These are phyloP conservation scores for Tagetes patula DNA, from an alignment of 129 eudicot species.

Conservation along the genomic window DNA sequence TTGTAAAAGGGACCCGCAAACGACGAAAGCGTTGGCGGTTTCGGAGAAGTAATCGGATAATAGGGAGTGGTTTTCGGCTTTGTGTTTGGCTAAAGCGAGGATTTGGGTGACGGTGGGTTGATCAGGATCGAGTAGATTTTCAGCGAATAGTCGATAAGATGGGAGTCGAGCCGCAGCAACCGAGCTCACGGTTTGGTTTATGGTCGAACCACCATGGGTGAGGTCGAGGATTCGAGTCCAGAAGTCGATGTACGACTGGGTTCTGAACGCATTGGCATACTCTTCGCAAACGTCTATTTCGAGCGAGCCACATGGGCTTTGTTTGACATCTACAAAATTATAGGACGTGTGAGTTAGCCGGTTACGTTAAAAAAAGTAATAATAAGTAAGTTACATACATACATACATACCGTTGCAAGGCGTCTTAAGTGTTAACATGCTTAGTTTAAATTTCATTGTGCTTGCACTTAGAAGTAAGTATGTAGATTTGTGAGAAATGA, in stretches of 20 bases:
- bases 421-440: slow-evolving; percentile 11
- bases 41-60: slow-evolving; percentile 52
- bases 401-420: slow-evolving; percentile 24
- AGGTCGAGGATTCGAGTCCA: slow-evolving; percentile 73
- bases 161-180: slow-evolving; percentile 76
- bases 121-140: slow-evolving; percentile 78
- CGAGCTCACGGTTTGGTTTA: slow-evolving; percentile 45
- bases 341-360: not conserved
- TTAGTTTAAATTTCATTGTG: slow-evolving; percentile 31
- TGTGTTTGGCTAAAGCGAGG: slow-evolving; percentile 38
- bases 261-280: slow-evolving; percentile 88
- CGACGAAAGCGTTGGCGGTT: slow-evolving; percentile 64
- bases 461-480: not conserved
- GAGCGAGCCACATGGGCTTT: slow-evolving; percentile 25
- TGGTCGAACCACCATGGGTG: slow-evolving; percentile 34
- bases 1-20: slow-evolving; percentile 63
- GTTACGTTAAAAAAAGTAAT: too few species aligned
- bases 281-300: slow-evolving; percentile 82
- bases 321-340: slow-evolving; percentile 24
- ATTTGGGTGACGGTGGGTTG: slow-evolving; percentile 59
- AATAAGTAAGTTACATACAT: not conserved
- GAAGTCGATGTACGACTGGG: slow-evolving; percentile 75
- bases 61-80: slow-evolving; percentile 43
- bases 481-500: not conserved
- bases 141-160: slow-evolving; percentile 81